Conservation (phyloP, 2,329 filamentous ascomycete genomes). For the Fusarium musae region DNA sequence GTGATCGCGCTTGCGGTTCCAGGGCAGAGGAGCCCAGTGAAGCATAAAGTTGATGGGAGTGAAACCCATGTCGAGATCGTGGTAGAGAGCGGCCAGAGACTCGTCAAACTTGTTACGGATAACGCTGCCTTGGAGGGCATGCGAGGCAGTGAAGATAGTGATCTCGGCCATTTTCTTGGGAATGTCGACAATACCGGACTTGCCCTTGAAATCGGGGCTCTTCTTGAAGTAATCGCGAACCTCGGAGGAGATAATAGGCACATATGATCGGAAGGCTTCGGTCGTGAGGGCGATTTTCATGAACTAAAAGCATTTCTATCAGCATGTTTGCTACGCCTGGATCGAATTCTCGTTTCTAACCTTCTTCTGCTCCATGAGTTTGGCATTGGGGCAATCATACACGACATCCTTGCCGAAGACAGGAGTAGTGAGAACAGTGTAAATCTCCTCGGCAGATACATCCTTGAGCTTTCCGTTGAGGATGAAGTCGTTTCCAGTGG, state of each 20-base stretch:
- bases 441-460: conserved; percentile 90
- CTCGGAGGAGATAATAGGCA: conserved; percentile 81
- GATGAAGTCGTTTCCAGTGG: conserved; percentile 89
- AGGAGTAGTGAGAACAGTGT: conserved; percentile 77
- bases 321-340: conserved; percentile 7
- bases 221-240: conserved; percentile 78
- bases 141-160: conserved; percentile 89
- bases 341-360: conserved; percentile 55
- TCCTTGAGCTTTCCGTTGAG: conserved; percentile 91
- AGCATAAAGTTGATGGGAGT: conserved; percentile 90
- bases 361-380: conserved; percentile 97
- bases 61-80: conserved; percentile 92
- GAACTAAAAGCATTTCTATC: conserved; percentile 61
- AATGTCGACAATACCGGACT: conserved; percentile 76
- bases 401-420: conserved; percentile 88
- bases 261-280: conserved; percentile 79
- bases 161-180: conserved; percentile 83
- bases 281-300: conserved; percentile 84
- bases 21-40: conserved; percentile 88
- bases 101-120: conserved; percentile 84
- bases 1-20: conserved; percentile 83
- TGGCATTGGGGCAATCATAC: conserved; percentile 90
- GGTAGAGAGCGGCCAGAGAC: conserved; percentile 83
- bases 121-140: conserved; percentile 85
- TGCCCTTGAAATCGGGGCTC: conserved; percentile 72